Evolutionary conservation across 2,329 filamentous ascomycete genomes (phyloP).

Genomic region (Sphaerostilbella broomeana): DNA sequence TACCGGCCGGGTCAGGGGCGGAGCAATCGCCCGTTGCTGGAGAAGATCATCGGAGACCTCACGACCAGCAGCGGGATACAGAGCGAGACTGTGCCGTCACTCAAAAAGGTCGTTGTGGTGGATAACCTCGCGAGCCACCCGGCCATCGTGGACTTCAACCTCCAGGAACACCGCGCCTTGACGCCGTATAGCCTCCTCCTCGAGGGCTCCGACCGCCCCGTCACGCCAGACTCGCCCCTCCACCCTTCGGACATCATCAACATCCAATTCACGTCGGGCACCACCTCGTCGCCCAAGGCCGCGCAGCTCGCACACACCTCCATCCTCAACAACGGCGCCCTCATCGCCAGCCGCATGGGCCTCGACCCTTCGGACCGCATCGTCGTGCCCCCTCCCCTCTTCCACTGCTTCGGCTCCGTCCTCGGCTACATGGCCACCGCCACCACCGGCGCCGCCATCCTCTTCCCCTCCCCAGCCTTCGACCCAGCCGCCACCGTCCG

Average conservation of each 20-base stretch:
- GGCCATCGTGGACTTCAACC: conserved; percentile 36
- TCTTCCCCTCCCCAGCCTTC: conserved; percentile 84
- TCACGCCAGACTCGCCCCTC: conserved; percentile 42
- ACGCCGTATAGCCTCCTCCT: conserved; percentile 40
- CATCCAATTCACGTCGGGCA: conserved; percentile 97
- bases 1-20: conserved; percentile 51
- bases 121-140: conserved; percentile 61
- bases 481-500: conserved; percentile 65
- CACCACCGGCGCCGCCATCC: conserved; percentile 68
- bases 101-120: conserved; percentile 67
- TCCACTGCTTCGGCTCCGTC: conserved; percentile 85
- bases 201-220: conserved; percentile 22
- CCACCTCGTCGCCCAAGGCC: conserved; percentile 83
- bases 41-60: conserved; percentile 36
- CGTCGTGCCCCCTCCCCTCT: conserved; percentile 79
- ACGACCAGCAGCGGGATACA: conserved; percentile 27
- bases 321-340: conserved; percentile 87
- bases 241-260: conserved; percentile 70
- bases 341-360: conserved; percentile 81
- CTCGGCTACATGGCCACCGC: conserved; percentile 95
- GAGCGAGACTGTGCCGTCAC: conserved; percentile 53
- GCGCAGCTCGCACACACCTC: conserved; percentile 77
- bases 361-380: conserved; percentile 67
- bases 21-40: conserved; percentile 45
- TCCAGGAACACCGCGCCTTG: conserved; percentile 35